These are phyloP conservation scores for Avena insularis DNA, from an alignment of 176 grass and related monocot genomes.

Conservation along the genomic window DNA sequence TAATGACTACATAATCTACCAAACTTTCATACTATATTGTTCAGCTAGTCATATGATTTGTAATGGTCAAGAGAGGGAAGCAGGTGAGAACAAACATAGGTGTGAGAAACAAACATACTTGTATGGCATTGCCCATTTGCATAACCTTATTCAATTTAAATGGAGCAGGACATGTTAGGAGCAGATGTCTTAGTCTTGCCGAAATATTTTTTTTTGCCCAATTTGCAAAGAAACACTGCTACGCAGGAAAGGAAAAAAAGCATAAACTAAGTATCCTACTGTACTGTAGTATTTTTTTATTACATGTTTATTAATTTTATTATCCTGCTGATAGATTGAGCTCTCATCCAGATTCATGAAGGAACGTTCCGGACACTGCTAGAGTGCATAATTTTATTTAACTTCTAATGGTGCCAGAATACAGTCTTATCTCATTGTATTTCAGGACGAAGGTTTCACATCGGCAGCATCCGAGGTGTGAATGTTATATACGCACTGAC, in stretches of 20 bases:
- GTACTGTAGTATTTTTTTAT: background rate
- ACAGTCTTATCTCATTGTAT: background rate
- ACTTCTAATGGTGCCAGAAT: background rate
- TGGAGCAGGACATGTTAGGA: no score
- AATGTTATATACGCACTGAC: conserved; percentile 78
- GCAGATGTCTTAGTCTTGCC: no score
- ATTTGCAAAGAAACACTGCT: no score
- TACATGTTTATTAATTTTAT: background rate
- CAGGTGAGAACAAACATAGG: no score
- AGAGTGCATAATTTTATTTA: background rate
- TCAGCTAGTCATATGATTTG: no score
- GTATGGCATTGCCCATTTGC: no score
- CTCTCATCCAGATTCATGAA: background rate
- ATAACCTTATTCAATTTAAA: no score
- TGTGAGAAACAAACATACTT: no score
- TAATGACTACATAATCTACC: no score
- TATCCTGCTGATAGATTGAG: background rate
- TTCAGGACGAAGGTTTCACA: conserved; percentile 78
- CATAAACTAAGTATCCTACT: background rate
- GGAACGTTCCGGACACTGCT: background rate
- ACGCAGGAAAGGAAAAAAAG: background rate
- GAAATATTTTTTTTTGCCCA: no score
- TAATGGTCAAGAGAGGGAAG: no score
- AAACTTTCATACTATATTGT: no score
- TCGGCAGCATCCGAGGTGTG: conserved; percentile 68